Conservation (phyloP, 345 rosid genomes). For the Rhodomyrtus tomentosa region DNA sequence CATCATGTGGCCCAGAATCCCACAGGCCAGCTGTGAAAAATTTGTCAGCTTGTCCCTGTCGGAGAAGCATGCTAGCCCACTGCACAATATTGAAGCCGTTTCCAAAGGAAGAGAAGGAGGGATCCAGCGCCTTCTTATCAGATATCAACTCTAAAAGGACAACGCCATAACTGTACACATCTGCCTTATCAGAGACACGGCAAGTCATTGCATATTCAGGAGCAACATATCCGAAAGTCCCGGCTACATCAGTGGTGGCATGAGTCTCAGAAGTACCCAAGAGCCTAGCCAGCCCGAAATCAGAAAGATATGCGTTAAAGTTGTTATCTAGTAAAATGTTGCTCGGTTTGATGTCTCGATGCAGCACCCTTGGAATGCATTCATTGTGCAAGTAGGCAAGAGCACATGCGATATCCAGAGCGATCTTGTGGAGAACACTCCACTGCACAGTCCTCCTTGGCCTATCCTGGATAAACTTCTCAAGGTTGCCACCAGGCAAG, state of each 20-base stretch:
- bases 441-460: slow-evolving; percentile 25
- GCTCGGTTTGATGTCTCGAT: slow-evolving; percentile 47
- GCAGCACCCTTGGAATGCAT: slow-evolving; percentile 38
- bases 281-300: slow-evolving; percentile 44
- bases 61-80: slow-evolving; percentile 36
- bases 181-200: slow-evolving; percentile 44
- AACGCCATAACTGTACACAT: slow-evolving; percentile 46
- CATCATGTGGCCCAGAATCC: slow-evolving; percentile 38
- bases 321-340: slow-evolving; percentile 35
- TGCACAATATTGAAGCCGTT: slow-evolving; percentile 43
- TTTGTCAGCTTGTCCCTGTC: slow-evolving; percentile 23
- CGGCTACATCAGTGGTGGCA: slow-evolving; percentile 50
- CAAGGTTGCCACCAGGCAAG: slow-evolving; percentile 44
- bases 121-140: slow-evolving; percentile 41
- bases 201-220: slow-evolving; percentile 55
- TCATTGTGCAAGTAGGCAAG: slow-evolving; percentile 40
- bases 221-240: slow-evolving; percentile 48
- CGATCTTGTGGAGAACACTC: slow-evolving; percentile 42
- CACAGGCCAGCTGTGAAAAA: slow-evolving; percentile 34
- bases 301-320: slow-evolving; percentile 40
- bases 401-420: slow-evolving; percentile 42
- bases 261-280: slow-evolving; percentile 46
- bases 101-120: slow-evolving; percentile 37
- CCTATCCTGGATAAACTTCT: slow-evolving; percentile 38
- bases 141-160: slow-evolving; percentile 41